phyloP scores from a whole-genome alignment of 345 rosid genomes.

The Odontarrhena argentea region DNA sequence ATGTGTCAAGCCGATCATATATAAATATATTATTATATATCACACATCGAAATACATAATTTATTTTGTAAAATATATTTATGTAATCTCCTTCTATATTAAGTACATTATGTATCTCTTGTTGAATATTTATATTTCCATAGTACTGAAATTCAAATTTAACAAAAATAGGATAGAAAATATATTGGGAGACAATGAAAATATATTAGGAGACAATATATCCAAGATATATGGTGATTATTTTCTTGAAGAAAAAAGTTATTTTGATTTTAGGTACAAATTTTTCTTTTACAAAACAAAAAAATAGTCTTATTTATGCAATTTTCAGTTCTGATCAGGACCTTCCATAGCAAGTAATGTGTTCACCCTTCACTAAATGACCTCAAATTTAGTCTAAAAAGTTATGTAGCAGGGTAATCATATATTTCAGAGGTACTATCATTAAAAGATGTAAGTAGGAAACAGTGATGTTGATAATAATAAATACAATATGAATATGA shows the following conservation, averaged over 20 bases:
- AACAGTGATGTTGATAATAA: conserved; percentile 21
- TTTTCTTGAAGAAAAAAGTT: neutral
- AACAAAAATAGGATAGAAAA: neutral
- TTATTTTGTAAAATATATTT: no score
- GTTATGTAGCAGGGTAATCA: neutral
- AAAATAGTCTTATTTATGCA: no score
- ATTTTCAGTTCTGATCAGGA: no score
- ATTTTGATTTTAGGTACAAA: no score
- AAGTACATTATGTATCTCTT: conserved; percentile 10
- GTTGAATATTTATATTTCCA: conserved; percentile 6
- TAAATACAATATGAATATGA: neutral
- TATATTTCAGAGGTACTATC: neutral
- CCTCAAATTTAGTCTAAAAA: no score
- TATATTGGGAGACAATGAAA: neutral
- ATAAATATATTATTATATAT: no score
- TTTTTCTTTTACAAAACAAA: no score
- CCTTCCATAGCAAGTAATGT: no score
- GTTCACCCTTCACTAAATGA: no score
- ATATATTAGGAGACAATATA: neutral
- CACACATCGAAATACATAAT: no score
- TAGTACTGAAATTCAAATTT: neutral
- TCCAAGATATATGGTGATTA: neutral
- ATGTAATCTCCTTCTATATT: neutral
- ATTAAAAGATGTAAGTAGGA: neutral
- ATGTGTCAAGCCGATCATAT: no score